Conservation (phyloP, 169 alveolate genomes). For the Eimeria sp. region DNA sequence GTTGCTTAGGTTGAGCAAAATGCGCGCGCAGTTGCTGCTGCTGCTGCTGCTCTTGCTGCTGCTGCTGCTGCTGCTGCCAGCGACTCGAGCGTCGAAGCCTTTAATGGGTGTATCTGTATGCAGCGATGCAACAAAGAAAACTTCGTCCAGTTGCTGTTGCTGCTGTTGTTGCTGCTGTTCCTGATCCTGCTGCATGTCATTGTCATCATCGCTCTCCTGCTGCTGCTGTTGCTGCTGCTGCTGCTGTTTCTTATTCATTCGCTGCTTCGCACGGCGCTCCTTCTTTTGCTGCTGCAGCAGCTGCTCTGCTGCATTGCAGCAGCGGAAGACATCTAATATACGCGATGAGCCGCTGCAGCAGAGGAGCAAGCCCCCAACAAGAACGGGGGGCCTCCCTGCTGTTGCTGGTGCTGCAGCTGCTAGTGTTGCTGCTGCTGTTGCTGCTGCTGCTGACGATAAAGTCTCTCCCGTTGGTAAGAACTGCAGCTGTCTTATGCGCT, state of each 20-base stretch:
- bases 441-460: neutral
- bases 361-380: conserved; percentile 36
- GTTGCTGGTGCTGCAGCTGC: neutral
- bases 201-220: no score
- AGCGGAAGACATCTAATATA: conserved; percentile 45
- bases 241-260: no score
- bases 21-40: no score
- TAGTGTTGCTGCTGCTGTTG: neutral
- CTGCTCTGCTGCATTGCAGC: neutral
- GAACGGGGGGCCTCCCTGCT: neutral
- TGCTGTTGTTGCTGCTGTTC: neutral
- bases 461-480: neutral
- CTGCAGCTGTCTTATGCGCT: conserved; percentile 1
- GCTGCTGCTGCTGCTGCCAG: conserved; percentile 27
- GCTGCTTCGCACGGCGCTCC: no score
- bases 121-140: conserved; percentile 45
- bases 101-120: conserved; percentile 39
- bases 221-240: conserved; percentile 18
- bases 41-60: neutral
- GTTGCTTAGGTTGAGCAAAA: conserved; percentile 46
- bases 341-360: conserved; percentile 55
- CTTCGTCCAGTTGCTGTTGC: conserved; percentile 13
- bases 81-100: conserved; percentile 48
- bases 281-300: no score
- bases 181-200: no score